These are phyloP conservation scores for Primulina huaijiensis DNA, from an alignment of 257 asterid genomes.

Conservation along the genomic window DNA sequence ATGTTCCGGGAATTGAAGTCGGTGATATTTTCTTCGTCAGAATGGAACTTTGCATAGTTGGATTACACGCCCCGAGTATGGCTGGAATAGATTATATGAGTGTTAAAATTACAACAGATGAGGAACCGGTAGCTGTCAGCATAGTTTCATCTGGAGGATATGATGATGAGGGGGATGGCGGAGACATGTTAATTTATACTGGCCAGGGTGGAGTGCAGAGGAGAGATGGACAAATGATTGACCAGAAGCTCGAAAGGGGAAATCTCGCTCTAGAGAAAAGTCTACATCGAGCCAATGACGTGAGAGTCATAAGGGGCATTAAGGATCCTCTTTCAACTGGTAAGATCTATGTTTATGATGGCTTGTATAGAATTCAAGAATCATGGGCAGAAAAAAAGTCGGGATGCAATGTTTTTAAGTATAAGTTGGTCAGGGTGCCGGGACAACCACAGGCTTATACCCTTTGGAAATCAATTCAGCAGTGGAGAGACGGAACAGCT, in stretches of 20 bases:
- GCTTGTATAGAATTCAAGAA: constrained; percentile 48
- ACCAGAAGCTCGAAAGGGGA: constrained; percentile 72
- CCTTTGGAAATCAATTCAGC: constrained; percentile 85
- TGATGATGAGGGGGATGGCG: constrained; percentile 49
- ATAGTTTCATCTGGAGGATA: constrained; percentile 57
- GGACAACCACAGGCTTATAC: constrained; percentile 59
- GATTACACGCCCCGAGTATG: constrained; percentile 55
- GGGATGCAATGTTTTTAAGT: constrained; percentile 47
- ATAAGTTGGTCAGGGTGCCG: constrained; percentile 46
- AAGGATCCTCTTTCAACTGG: constrained; percentile 30
- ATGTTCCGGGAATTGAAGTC: constrained; percentile 50
- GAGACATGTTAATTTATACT: constrained; percentile 45
- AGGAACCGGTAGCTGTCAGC: constrained; percentile 54
- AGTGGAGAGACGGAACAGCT: constrained; percentile 67
- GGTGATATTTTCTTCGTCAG: constrained; percentile 54
- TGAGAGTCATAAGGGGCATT: constrained; percentile 53
- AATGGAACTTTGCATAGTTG: constrained; percentile 54
- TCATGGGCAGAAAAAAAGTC: constrained; percentile 50
- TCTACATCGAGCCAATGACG: constrained; percentile 51
- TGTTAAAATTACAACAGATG: constrained; percentile 40
- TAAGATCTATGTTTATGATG: constrained; percentile 76
- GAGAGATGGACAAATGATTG: constrained; percentile 47
- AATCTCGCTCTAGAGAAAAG: constrained; percentile 61
- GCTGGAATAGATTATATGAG: constrained; percentile 57
- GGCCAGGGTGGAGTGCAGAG: constrained; percentile 61